phyloP scores from a whole-genome alignment of 2,329 filamentous ascomycete genomes.

The Penicillium sp. region DNA sequence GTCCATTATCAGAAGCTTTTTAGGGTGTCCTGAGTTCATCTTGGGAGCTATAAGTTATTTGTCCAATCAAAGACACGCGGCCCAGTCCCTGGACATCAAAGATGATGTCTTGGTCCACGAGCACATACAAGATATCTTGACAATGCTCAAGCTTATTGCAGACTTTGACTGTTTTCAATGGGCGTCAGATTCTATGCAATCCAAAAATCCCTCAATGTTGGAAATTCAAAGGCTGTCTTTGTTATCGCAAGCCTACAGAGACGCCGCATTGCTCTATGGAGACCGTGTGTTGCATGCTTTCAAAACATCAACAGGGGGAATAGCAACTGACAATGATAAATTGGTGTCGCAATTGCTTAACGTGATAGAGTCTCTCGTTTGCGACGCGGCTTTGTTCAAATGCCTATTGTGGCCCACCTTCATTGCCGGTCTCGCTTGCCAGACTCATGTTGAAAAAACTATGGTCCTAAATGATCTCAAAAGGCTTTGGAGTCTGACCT shows the following conservation, averaged over 20 bases:
- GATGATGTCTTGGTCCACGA: neutral
- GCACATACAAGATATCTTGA: neutral
- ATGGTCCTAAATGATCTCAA: neutral
- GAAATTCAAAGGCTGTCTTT: neutral
- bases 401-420: constrained; percentile 25
- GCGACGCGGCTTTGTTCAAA: constrained; percentile 16
- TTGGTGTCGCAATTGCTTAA: neutral
- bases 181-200: neutral
- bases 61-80: neutral
- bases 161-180: neutral
- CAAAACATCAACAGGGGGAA: neutral
- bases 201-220: neutral
- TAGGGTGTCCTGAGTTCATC: neutral
- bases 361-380: constrained; percentile 4
- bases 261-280: constrained; percentile 14
- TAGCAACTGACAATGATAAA: neutral
- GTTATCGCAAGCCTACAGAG: constrained; percentile 13
- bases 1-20: neutral
- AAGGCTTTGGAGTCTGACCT: constrained; percentile 19
- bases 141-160: neutral
- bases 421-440: constrained; percentile 20
- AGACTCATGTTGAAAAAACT: neutral
- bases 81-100: neutral
- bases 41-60: neutral
- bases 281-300: constrained; percentile 8